phyloP scores from a whole-genome alignment of 805 yeast species.

The Debaryomyces tyrocola region DNA sequence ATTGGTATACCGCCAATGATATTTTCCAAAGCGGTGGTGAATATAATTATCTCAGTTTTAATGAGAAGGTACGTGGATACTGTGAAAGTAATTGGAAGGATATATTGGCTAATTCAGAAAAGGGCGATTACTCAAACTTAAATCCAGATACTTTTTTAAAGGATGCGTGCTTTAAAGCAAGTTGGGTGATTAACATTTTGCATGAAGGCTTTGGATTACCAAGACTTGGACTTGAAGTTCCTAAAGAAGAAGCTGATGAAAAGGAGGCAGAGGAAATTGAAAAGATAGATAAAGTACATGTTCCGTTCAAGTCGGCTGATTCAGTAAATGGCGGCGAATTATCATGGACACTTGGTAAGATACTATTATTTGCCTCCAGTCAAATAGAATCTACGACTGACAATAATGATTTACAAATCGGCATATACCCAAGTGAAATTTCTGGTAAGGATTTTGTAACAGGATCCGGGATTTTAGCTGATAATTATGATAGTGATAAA shows the following conservation, averaged over 20 bases:
- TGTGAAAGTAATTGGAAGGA: constrained; percentile 76
- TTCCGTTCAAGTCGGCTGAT: constrained; percentile 81
- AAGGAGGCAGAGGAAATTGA: constrained; percentile 29
- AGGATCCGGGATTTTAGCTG: constrained; percentile 19
- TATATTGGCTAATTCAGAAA: constrained; percentile 46
- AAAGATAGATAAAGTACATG: constrained; percentile 32
- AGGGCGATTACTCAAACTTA: constrained; percentile 60
- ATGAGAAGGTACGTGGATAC: constrained; percentile 62
- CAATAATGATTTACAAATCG: constrained; percentile 25
- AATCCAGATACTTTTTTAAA: constrained; percentile 51
- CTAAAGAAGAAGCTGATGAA: constrained; percentile 6
- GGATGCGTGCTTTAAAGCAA: constrained; percentile 90
- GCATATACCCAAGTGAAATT: constrained; percentile 42
- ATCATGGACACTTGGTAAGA: constrained; percentile 94
- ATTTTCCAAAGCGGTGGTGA: constrained; percentile 86
- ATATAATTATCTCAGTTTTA: constrained; percentile 72
- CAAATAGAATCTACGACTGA: constrained; percentile 39
- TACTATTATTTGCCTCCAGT: constrained; percentile 77
- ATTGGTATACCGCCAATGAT: constrained; percentile 96
- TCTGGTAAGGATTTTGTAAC: constrained; percentile 32
- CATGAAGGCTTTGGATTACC: constrained; percentile 95
- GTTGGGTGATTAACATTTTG: constrained; percentile 86
- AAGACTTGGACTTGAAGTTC: constrained; percentile 54
- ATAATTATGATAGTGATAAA: constrained; percentile 14
- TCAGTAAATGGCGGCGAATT: constrained; percentile 80